Base-by-base conservation (phyloP, 2,329 filamentous ascomycete species). In the Fusarium haematococcum region DNA sequence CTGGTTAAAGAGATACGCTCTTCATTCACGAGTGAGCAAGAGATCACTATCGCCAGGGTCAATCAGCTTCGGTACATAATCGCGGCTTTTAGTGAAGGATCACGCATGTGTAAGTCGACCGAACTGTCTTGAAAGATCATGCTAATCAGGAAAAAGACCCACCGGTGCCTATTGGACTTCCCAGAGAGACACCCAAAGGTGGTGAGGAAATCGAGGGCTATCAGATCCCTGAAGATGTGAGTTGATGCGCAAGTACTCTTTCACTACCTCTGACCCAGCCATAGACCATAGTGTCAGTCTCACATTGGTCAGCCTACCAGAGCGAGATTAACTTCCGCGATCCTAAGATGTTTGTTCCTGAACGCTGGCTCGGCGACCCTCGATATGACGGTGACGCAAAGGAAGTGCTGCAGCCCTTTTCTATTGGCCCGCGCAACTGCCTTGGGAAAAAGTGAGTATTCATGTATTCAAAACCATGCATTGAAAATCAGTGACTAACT, bases 161-260 rank as follows among this genome's bases (percentile, higher is more conserved):
- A 14, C 65, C 60, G 1, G 60, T 68, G 16, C 60, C 65, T 20
- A 57, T 39, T 7, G 54, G 60, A 11, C 39, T 68, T 3, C 65
- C 65, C 1, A 56, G 65, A 2, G 27, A 41, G 23, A 23, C 50
- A 7, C 65, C 65, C 1, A 8, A 32, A 7, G 65, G 50, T 2
- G 65, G 60, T 1, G 65, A 56, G 1, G 48, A 27, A 16, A 41
- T 68, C 14, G 54, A 45, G 9, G 65, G 65, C 2, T 58, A 68
- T 33, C 50, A 35, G n/a, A 48, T 64, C 8, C 65, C 60, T 16
- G 45, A 59, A 25, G 60, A 45, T 37, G 65, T 57, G 32, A 67
- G 58, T 48, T 2, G 23, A 14, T 11, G 3, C 6, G 2, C 13
- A 13, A 25, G 16, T 20, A 8, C 6, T 10, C 10, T 43, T 23